Conservation (phyloP, 352 stramenopile genomes). For the Elongisporangium senticosum region DNA sequence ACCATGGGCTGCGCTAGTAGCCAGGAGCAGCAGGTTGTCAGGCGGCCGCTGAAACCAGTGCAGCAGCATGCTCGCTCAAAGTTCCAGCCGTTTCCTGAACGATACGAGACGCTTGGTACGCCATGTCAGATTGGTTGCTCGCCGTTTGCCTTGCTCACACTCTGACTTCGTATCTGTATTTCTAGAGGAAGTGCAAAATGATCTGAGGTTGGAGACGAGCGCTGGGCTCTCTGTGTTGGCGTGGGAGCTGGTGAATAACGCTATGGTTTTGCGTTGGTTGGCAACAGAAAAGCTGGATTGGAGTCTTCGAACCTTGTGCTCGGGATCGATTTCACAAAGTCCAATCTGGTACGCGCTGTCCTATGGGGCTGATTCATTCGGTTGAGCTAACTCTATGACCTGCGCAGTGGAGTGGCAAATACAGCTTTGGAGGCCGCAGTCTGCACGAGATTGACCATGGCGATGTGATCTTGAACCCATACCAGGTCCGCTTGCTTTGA, state of each 20-base stretch:
- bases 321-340: conserved; percentile 45
- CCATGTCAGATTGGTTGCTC: neutral
- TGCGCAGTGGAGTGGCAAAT: conserved; percentile 48
- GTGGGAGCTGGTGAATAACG: neutral
- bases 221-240: too few relatives aligned
- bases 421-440: conserved; percentile 57
- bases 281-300: conserved; percentile 12
- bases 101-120: conserved; percentile 23
- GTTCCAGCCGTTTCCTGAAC: conserved; percentile 29
- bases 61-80: neutral
- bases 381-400: neutral
- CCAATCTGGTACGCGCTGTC: conserved; percentile 19
- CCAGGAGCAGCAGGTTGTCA: neutral
- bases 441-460: conserved; percentile 62
- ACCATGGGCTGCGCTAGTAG: neutral
- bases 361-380: neutral
- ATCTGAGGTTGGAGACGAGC: neutral
- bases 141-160: neutral
- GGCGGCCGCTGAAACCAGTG: neutral
- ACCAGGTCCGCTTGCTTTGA: conserved; percentile 33
- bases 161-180: neutral
- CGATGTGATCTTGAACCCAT: conserved; percentile 49
- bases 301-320: conserved; percentile 52
- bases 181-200: neutral
- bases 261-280: neutral